Evolutionary conservation across 306 rosid species (phyloP).

Genomic region (Rubus parviflorus): DNA sequence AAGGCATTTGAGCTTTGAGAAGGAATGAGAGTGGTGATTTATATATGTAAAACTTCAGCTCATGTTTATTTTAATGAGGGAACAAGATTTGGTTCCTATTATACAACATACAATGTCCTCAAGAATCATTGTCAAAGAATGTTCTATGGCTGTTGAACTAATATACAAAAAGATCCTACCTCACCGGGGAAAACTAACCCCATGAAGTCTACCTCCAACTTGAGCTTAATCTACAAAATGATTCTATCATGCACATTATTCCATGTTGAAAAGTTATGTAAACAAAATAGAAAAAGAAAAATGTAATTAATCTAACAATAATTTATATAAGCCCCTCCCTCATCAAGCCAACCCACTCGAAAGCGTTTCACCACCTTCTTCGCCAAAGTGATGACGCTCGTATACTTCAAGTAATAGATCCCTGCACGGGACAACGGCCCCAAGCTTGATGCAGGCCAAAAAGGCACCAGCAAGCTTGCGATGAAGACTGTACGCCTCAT

Average conservation of each 20-base stretch:
- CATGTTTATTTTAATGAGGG: background rate
- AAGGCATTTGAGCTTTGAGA: background rate
- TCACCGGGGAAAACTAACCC: background rate
- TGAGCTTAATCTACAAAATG: background rate
- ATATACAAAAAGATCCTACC: background rate
- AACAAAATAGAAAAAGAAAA: background rate
- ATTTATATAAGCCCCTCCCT: slow-evolving; percentile 25
- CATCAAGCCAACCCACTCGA: slow-evolving; percentile 35
- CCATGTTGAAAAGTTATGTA: background rate
- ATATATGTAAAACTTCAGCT: background rate
- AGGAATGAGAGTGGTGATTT: background rate
- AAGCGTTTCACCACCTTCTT: slow-evolving; percentile 44
- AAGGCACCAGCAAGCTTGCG: slow-evolving; percentile 93
- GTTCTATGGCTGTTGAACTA: background rate
- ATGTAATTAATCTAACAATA: background rate
- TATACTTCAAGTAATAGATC: slow-evolving; percentile 65
- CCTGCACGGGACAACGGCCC: slow-evolving; percentile 88
- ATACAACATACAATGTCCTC: background rate
- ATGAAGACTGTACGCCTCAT: slow-evolving; percentile 94
- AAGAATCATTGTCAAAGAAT: slow-evolving; percentile 9
- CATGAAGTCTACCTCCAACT: background rate
- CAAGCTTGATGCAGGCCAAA: slow-evolving; percentile 88
- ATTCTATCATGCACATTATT: background rate
- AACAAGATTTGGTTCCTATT: background rate
- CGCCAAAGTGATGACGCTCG: slow-evolving; percentile 55